Evolutionary conservation across 2,329 filamentous ascomycete genomes (phyloP).

Genomic region (Fusarium brachygibbosum): DNA sequence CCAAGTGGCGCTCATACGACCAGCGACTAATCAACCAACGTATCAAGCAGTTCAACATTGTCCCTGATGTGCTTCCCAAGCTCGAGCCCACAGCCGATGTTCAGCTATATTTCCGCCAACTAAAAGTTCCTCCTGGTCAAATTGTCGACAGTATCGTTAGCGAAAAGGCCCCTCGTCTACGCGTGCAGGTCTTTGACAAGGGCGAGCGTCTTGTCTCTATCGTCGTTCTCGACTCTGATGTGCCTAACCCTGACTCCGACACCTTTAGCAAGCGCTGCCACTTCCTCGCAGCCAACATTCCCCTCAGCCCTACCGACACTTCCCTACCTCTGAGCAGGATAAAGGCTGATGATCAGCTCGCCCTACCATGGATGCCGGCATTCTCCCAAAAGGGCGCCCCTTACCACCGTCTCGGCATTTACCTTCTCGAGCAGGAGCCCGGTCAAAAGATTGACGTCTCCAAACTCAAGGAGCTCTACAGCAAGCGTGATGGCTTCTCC

Average conservation of each 20-base stretch:
- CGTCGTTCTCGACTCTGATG: slow-evolving; percentile 89
- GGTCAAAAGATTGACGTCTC: slow-evolving; percentile 69
- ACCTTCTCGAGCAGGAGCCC: slow-evolving; percentile 83
- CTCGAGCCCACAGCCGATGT: slow-evolving; percentile 85
- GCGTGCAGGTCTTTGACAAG: slow-evolving; percentile 86
- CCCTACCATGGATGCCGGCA: slow-evolving; percentile 85
- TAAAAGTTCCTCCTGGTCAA: slow-evolving; percentile 79
- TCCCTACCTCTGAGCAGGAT: slow-evolving; percentile 76
- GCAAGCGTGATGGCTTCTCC: slow-evolving; percentile 75
- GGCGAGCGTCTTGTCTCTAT: slow-evolving; percentile 87
- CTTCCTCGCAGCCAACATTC: slow-evolving; percentile 80
- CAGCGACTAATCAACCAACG: slow-evolving; percentile 85
- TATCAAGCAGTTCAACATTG: slow-evolving; percentile 85
- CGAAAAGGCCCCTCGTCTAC: slow-evolving; percentile 79
- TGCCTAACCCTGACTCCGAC: slow-evolving; percentile 82
- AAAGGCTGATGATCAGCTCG: slow-evolving; percentile 72
- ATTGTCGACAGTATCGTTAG: slow-evolving; percentile 81
- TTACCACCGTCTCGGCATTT: slow-evolving; percentile 89
- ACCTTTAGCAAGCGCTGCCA: slow-evolving; percentile 86
- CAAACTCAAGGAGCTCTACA: slow-evolving; percentile 67
- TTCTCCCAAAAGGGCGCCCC: slow-evolving; percentile 90
- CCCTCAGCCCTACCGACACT: slow-evolving; percentile 65
- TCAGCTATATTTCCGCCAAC: slow-evolving; percentile 81
- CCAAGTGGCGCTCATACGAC: slow-evolving; percentile 89
- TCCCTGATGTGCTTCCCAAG: slow-evolving; percentile 87